Evolutionary conservation across 2,329 filamentous ascomycete genomes (phyloP).

Genomic region (Volutella citrinella): DNA sequence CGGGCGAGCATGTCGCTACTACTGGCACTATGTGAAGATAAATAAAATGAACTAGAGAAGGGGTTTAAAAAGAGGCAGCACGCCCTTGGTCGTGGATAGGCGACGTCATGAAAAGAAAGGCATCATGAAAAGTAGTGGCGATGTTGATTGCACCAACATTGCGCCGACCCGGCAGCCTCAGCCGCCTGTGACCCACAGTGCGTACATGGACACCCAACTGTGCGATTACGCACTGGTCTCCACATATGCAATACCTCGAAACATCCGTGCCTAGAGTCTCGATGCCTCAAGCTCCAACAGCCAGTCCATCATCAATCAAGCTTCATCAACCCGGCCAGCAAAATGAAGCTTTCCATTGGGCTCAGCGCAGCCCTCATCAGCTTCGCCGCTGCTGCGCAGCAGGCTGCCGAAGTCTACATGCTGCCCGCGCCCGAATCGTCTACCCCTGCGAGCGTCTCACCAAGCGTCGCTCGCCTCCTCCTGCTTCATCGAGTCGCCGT

Average conservation of each 20-base stretch:
- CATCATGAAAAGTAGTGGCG: constrained; percentile 20
- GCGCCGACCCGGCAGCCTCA: no score
- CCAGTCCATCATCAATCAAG: no score
- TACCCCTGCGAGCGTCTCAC: constrained; percentile 43
- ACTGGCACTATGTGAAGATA: not conserved
- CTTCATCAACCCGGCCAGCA: constrained; percentile 31
- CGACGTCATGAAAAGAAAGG: constrained; percentile 11
- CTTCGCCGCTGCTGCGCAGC: constrained; percentile 36
- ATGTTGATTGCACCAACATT: no score
- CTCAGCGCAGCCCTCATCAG: constrained; percentile 37
- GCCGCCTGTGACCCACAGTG: no score
- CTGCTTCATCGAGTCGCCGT: constrained; percentile 55
- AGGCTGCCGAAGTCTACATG: constrained; percentile 53
- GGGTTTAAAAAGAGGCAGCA: constrained; percentile 5
- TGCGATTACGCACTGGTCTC: no score
- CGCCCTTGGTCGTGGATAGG: constrained; percentile 3
- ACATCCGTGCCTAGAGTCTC: constrained; percentile 25
- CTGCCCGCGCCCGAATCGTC: constrained; percentile 34
- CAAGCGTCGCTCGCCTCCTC: constrained; percentile 55
- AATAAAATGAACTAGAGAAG: not conserved
- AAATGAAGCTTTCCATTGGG: constrained; percentile 43
- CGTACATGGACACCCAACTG: no score
- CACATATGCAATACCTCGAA: constrained; percentile 23
- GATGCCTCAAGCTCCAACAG: constrained; percentile 31
- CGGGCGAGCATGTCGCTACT: constrained; percentile 22